Base-by-base conservation (phyloP, 2,329 filamentous ascomycete species). In the Diaporthe vexans region DNA sequence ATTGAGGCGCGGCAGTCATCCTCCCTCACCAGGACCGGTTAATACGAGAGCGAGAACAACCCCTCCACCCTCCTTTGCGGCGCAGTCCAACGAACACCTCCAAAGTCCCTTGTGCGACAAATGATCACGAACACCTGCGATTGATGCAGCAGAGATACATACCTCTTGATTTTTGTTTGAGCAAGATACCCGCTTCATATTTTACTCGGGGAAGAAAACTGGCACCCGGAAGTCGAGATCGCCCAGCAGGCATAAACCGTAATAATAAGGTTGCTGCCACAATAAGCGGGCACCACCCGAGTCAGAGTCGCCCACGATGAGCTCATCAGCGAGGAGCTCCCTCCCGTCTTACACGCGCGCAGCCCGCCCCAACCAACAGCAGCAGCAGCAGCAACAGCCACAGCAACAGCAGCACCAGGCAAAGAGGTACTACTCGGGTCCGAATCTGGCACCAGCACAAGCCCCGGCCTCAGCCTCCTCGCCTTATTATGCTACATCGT, bases 301-400 rank as follows among this genome's bases (percentile, higher is more conserved):
- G 59, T 65, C 59, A 68, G 48, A 33, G 19, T 33, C 24, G 46
- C 63, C 63, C 48, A 37, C 48, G 33, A 68, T 68, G 63, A 68
- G 63, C 63, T 68, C 63, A 35, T 67, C 61, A 17, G 40, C 40
- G 13, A 68, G 63, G 48, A 40, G 48, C 33, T 68, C 63, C 46
- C 63, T 68, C 48, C 63, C 63, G 48, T 68, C 63, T n/a, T 68
- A 68, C 63, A 68, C 63, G 21, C 63, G 63, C 46, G 46, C 63
- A 26, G 21, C 63, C 33, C 63, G 63, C 5, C 29, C 29, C 19
- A 68, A 54, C 57, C 56, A 61, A 40, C 46, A 48, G 40, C 40
- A 43, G 15, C 40, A 43, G 13, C 40, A 43, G 13, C 40, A 43
- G 40, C 40, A 61, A 40, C 43, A n/a, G n/a, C n/a, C n/a, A 46